Evolutionary conservation across 495 filamentous ascomycete species (phyloP), one percentile per base, ranked within the genome.

Genomic region (Trypethelium eluteriae): DNA sequence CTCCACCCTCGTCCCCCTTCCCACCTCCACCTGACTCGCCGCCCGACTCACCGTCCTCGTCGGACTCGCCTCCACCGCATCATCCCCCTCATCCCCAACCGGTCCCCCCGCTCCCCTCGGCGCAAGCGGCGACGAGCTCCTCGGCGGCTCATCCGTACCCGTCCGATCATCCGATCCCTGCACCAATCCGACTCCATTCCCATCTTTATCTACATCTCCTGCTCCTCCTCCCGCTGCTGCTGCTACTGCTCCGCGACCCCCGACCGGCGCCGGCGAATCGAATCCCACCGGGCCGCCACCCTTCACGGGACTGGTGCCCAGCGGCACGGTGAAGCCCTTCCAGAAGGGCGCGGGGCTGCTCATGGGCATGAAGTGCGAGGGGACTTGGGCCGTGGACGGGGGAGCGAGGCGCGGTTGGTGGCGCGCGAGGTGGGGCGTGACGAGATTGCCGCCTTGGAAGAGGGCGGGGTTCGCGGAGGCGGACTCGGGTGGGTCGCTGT

Each of bases 301-400:
- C 67, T 77, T 76, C 67, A 69, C 72, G 18, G 87, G 85, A 70
- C 83, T 89, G 76, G 84, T 79, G 50, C 89, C 85, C 10, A 81
- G 76, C 39, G 65, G 63, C 39, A 81, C 79, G 68, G 88, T 85
- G 38, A 83, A 86, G 73, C 89, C 94, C 72, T 91, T 95, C 93
- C 93, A 98, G 78, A 97, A 98, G 25, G 93, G 92, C n/a, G 95
- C 94, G 0, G 94, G 94, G 32, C 90, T 95, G 74, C 89, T 93
- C 73, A 93, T 92, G 18, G 92, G 90, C 86, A 97, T 92, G 77
- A 93, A 94, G 74, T 93, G 91, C 71, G 91, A 96, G 2, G 95
- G 95, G 50, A 93, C 83, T 71, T 94, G 91, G 5, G 88, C 86
- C 0, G 94, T 96, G 72, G 88, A 93, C 0, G 94, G 94, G 25